Evolutionary conservation across 352 stramenopile genomes (phyloP).

Genomic region (Globisporangium spinosum): DNA sequence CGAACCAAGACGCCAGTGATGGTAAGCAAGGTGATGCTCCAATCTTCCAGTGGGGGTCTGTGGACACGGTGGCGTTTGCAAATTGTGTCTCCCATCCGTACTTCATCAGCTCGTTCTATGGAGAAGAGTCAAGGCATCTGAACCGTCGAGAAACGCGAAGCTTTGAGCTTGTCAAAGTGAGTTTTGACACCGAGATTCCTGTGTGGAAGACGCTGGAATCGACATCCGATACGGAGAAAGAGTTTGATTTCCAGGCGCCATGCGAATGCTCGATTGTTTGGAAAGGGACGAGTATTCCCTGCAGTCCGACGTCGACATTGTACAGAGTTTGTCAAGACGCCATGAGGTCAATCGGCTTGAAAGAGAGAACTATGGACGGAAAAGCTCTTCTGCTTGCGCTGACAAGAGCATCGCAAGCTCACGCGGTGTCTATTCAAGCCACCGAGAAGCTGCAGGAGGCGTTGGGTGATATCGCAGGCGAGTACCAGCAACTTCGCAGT

Average conservation of each 20-base stretch:
- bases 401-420: constrained; percentile 25
- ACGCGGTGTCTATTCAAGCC: constrained; percentile 19
- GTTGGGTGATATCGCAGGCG: constrained; percentile 21
- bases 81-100: constrained; percentile 74
- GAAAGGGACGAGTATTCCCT: constrained; percentile 28
- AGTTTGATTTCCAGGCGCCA: constrained; percentile 14
- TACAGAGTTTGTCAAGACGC: constrained; percentile 32
- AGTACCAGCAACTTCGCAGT: constrained; percentile 41
- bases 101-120: constrained; percentile 69
- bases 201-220: constrained; percentile 60
- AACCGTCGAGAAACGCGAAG: constrained; percentile 49
- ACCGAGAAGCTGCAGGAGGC: constrained; percentile 22
- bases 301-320: constrained; percentile 29
- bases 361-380: constrained; percentile 44
- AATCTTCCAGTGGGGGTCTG: constrained; percentile 43
- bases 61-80: constrained; percentile 35
- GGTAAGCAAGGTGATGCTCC: constrained; percentile 28
- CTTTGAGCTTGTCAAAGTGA: constrained; percentile 72
- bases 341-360: constrained; percentile 35
- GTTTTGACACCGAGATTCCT: constrained; percentile 52
- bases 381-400: constrained; percentile 34
- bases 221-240: constrained; percentile 4
- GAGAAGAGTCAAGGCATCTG: constrained; percentile 41
- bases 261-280: constrained; percentile 41
- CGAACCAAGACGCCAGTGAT: constrained; percentile 19